Evolutionary conservation across 163 green algal genomes (phyloP), one percentile per base, ranked within the genome.

Genomic region (Chlorella variabilis): DNA sequence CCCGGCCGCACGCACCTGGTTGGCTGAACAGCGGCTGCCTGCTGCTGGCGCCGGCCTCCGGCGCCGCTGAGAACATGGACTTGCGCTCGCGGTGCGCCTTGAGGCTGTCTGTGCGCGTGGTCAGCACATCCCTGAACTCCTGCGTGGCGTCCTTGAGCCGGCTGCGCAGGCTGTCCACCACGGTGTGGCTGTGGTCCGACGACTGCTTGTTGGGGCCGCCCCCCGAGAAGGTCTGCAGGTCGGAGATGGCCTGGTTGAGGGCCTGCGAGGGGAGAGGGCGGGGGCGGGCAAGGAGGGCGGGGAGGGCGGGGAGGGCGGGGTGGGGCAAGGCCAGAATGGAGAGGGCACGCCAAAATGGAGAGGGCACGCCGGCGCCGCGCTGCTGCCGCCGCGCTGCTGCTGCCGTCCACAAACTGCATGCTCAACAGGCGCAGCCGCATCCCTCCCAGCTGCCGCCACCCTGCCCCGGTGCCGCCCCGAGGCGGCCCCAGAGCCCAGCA

Each of bases 81-180:
- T 94, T 89, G 38, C 96, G 89, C 49, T 96, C 92, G 48, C 94
- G 88, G 79, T 98, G 93, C 29, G 90, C 90, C 80, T 98, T 98
- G 2, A 99, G 80, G 78, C 59, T 67, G 59, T 67, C 59, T 49
- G 62, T 74, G 33, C 95, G 90, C 71, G 94, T 62, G 3, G 92
- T 98, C 27, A 99, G 91, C 58, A 98, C 95, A 31, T 98, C 92
- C 80, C 96, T 95, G 87, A 98, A 98, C 81, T 94, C 84, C 71
- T 94, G 92, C 17, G 97, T 98, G 17, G 97, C 91, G 77, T 96
- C 95, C 86, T 98, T 99, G 4, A 99, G 89, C 34, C 94, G 90
- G 17, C 81, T 86, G 38, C 96, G 92, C 85, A 99, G 83, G 82
- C 91, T 97, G 87, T 98, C 94, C 29, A 99, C 94, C 1, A 99